Evolutionary conservation across 345 rosid genomes (phyloP).

Genomic region (Lepidium aucheri): DNA sequence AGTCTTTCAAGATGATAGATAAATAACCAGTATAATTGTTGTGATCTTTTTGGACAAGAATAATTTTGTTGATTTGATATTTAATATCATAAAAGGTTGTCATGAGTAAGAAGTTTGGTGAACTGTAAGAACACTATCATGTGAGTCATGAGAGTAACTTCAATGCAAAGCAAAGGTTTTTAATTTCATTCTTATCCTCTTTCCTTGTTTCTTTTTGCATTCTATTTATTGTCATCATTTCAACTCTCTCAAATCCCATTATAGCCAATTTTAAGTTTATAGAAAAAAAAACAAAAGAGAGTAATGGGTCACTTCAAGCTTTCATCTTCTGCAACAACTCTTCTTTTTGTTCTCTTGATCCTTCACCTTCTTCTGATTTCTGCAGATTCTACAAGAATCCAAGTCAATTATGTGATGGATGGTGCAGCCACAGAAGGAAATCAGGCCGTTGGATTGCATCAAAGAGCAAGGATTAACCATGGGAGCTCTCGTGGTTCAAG

Average conservation of each 20-base stretch:
- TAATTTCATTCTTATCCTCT: not conserved
- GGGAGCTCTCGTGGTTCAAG: slow-evolving; percentile 22
- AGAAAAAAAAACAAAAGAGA: not conserved
- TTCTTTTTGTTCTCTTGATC: slow-evolving; percentile 8
- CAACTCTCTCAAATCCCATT: slow-evolving; percentile 4
- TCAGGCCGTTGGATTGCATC: not conserved
- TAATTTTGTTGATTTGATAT: not conserved
- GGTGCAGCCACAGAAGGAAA: not conserved
- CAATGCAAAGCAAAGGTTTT: slow-evolving; percentile 24
- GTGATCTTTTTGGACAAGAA: slow-evolving; percentile 24
- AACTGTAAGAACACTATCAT: slow-evolving; percentile 19
- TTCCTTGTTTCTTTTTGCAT: not conserved
- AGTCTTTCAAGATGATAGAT: not conserved
- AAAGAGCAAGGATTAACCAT: slow-evolving; percentile 19
- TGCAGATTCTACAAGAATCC: slow-evolving; percentile 14
- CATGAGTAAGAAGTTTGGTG: slow-evolving; percentile 12
- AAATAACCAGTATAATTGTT: slow-evolving; percentile 9
- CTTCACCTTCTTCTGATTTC: slow-evolving; percentile 8
- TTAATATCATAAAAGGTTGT: not conserved
- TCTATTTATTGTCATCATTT: slow-evolving; percentile 26
- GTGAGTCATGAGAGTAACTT: slow-evolving; percentile 28
- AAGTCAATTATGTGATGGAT: not conserved
- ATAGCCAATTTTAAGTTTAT: not conserved
- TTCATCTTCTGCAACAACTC: slow-evolving; percentile 5
- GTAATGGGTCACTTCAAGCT: slow-evolving; percentile 22